phyloP scores from a whole-genome alignment of 305 asterid species.

The Fraxinus sp. region DNA sequence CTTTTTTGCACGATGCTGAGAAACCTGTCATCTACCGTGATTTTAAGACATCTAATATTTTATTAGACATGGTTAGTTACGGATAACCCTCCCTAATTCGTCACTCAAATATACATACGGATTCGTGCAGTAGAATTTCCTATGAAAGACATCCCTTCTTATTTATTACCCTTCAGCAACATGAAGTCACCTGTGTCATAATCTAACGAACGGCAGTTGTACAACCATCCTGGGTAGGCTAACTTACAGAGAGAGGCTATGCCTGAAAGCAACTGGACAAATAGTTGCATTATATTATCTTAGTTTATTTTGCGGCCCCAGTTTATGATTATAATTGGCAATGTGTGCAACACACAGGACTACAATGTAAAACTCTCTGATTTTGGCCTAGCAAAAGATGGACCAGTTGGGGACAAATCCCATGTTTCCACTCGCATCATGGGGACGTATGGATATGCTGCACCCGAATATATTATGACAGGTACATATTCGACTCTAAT shows the following conservation, averaged over 20 bases:
- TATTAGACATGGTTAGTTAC: constrained; percentile 61
- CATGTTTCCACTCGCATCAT: constrained; percentile 93
- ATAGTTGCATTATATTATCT: background rate
- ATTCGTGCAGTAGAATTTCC: background rate
- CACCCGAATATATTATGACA: constrained; percentile 91
- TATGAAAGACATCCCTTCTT: background rate
- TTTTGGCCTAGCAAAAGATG: constrained; percentile 93
- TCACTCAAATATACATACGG: background rate
- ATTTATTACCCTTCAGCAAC: background rate
- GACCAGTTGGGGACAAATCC: constrained; percentile 95
- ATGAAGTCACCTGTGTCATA: background rate
- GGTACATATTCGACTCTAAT: constrained; percentile 30
- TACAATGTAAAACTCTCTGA: constrained; percentile 87
- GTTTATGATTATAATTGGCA: background rate
- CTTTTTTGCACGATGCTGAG: constrained; percentile 87
- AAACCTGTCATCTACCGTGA: constrained; percentile 92
- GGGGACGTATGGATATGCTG: constrained; percentile 96
- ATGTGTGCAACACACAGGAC: constrained; percentile 44
- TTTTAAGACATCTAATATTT: constrained; percentile 86
- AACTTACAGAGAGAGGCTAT: background rate
- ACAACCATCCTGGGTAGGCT: background rate
- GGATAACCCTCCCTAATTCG: background rate
- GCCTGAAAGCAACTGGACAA: background rate
- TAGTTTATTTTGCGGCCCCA: background rate
- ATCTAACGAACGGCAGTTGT: background rate